Conservation (phyloP, 768 basidiomycete genomes). For the Tephrocybe sp. region DNA sequence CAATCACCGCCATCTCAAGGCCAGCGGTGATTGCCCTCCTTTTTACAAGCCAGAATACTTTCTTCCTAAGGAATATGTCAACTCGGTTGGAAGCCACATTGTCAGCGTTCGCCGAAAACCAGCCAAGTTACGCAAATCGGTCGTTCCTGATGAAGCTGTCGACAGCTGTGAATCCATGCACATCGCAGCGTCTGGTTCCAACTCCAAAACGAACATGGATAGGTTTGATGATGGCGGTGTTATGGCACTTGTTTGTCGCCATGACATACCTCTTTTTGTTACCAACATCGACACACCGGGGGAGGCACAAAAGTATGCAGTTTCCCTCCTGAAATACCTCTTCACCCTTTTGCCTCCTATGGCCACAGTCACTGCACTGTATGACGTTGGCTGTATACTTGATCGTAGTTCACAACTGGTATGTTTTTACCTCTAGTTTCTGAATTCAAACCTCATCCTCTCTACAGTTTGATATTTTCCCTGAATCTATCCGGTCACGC, state of each 20-base stretch:
- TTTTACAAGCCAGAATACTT: conserved; percentile 24
- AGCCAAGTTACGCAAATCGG: neutral
- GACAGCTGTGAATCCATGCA: too few species aligned
- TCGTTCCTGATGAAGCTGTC: neutral
- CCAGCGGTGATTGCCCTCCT: conserved; percentile 30
- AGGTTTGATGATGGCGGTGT: conserved; percentile 30
- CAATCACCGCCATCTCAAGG: conserved; percentile 30
- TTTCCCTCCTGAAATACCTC: conserved; percentile 17
- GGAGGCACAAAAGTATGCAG: conserved; percentile 31
- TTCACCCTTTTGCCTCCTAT: neutral
- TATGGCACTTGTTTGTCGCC: too few species aligned
- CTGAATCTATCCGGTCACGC: neutral
- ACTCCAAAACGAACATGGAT: too few species aligned
- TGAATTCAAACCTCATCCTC: too few species aligned
- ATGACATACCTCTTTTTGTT: conserved; percentile 32
- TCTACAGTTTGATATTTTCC: conserved; percentile 31
- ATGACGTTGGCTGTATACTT: conserved; percentile 26
- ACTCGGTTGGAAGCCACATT: conserved; percentile 27
- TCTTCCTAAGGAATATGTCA: too few species aligned
- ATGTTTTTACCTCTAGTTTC: neutral
- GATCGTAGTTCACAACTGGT: neutral
- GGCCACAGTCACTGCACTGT: neutral
- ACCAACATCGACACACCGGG: conserved; percentile 37
- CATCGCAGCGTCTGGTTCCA: too few species aligned
- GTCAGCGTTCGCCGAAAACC: conserved; percentile 17